Conservation (phyloP, 2,329 filamentous ascomycete genomes). For the Fusarium keratoplasticum region DNA sequence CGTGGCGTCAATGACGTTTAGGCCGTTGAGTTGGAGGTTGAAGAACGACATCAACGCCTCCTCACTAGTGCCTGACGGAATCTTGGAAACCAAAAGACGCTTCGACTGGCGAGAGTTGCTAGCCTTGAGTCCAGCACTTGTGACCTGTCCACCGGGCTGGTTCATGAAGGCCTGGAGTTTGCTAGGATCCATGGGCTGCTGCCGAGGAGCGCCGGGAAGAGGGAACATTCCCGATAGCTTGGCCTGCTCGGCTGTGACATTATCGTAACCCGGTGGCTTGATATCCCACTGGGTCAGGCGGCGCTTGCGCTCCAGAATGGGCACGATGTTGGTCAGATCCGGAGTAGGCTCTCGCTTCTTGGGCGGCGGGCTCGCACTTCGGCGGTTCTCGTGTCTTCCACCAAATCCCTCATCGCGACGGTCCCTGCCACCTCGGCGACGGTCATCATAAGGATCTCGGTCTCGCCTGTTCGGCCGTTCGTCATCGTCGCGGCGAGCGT, state of each 20-base stretch:
- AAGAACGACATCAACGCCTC: constrained; percentile 86
- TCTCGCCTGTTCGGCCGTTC: constrained; percentile 66
- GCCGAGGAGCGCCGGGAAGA: constrained; percentile 91
- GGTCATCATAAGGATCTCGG: constrained; percentile 64
- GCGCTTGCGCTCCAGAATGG: constrained; percentile 87
- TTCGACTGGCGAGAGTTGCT: constrained; percentile 95
- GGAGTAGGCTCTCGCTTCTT: constrained; percentile 97
- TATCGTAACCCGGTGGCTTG: constrained; percentile 97
- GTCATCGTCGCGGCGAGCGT: constrained; percentile 75
- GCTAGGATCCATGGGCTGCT: constrained; percentile 94
- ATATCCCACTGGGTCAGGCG: constrained; percentile 99
- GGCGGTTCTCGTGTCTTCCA: constrained; percentile 62
- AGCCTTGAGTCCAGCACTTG: constrained; percentile 86
- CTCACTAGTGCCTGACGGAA: constrained; percentile 79
- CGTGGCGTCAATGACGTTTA: constrained; percentile 86
- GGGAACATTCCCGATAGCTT: constrained; percentile 99
- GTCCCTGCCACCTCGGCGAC: constrained; percentile 63
- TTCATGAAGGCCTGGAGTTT: constrained; percentile 97
- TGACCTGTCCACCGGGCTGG: constrained; percentile 79
- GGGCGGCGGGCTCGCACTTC: constrained; percentile 82
- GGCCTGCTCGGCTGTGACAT: constrained; percentile 97
- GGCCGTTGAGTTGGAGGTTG: constrained; percentile 95
- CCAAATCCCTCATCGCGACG: constrained; percentile 54
- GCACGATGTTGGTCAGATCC: constrained; percentile 87
- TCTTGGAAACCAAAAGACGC: constrained; percentile 87